Base-by-base conservation (phyloP, 352 stramenopile species). In the Pythium oligandrum region DNA sequence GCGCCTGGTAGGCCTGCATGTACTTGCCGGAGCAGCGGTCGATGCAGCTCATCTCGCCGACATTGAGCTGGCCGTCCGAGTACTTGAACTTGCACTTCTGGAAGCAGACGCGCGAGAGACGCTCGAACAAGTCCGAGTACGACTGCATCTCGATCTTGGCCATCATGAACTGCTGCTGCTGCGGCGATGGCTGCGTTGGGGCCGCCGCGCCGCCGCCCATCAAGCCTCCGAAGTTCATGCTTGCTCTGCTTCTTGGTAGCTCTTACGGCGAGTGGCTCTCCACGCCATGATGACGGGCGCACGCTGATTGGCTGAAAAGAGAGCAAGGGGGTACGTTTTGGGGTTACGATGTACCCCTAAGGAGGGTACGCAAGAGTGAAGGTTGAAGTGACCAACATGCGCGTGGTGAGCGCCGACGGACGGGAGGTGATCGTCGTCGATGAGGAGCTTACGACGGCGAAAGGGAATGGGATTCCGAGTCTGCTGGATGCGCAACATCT, bases 11-110 rank as follows among this genome's bases (percentile, higher is more conserved):
- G 34, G 92, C 78, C 68, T 99, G 91, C 75, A 99, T 93, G 78
- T 99, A 99, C 75, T 99, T 99, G 55, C 90, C 81, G 35, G 97
- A 90, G 68, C 96, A 99, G 62, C 96, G 90, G 82, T 99, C 96
- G 56, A 97, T 96, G 77, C 96, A 99, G 68, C 78, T 97, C 94
- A 98, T 98, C 81, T 99, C 96, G 62, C 95, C 96, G 34, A 99
- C 82, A 52, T 97, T 96, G 6, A 99, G 77, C 66, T 99, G 95
- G 48, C 87, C 82, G 68, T 99, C 96, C 48, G 93, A 95, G 75
- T 98, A 97, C 73, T 96, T 97, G 57, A 93, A 90, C 58, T 97
- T 89, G 83, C 91, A 98, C 69, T 98, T 98, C 66, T 96, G 85
- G 76, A 96, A 96, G 66, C 91, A 98, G 45, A 95, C 72, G 59